Percentiles rank a stretch among this genome's conserved stretches.
These are phyloP conservation scores for Pichia sp. DNA, from an alignment of 1,139 yeast species.

Conservation along the genomic window DNA sequence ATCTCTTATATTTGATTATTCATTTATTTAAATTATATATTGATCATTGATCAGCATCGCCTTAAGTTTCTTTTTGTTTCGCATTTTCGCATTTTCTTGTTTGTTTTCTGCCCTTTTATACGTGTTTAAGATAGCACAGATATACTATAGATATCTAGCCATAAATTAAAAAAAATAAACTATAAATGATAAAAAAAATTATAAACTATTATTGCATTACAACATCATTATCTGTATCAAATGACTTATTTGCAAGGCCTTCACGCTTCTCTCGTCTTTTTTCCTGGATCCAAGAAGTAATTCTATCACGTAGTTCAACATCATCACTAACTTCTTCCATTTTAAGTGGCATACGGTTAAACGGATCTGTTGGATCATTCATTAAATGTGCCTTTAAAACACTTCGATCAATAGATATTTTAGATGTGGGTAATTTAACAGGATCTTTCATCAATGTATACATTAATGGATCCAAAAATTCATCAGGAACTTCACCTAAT, in stretches of 20 bases:
- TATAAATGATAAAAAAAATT: too few relatives aligned
- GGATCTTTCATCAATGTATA: constrained; percentile 94
- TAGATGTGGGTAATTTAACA: constrained; percentile 81
- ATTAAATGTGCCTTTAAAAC: constrained; percentile 91
- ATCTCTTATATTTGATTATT: too few relatives aligned
- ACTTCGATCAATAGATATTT: constrained; percentile 76
- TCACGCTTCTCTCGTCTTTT: constrained; percentile 25
- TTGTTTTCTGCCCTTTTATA: too few relatives aligned
- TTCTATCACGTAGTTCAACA: constrained; percentile 55
- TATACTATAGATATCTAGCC: too few relatives aligned
- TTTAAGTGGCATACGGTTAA: constrained; percentile 85
- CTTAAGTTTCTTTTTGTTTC: too few relatives aligned
- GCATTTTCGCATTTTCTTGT: too few relatives aligned
- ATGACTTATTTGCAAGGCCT: neutral
- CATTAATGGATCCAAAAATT: constrained; percentile 95
- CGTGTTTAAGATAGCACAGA: too few relatives aligned
- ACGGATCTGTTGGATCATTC: constrained; percentile 95
- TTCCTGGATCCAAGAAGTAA: constrained; percentile 48
- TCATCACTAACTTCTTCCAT: constrained; percentile 84
- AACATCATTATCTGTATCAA: constrained; percentile 23
- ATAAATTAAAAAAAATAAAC: too few relatives aligned
- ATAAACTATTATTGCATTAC: constrained; percentile 15
- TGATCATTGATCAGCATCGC: too few relatives aligned
- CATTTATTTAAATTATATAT: too few relatives aligned
- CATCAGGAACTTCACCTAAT: constrained; percentile 93